Evolutionary conservation across 2,329 filamentous ascomycete species (phyloP).

Genomic region (Colletotrichum sp.): DNA sequence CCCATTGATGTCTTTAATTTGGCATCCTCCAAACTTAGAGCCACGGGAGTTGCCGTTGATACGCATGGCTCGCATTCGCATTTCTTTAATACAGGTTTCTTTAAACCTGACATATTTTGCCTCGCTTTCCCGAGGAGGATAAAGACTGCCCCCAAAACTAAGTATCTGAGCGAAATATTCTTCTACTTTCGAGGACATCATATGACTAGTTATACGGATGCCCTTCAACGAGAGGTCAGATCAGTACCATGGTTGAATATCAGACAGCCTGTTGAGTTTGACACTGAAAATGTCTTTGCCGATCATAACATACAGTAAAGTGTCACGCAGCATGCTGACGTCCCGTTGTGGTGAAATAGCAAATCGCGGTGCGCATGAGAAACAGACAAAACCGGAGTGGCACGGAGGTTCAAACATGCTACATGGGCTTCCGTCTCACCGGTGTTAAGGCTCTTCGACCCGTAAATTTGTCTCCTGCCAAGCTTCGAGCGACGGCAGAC

Average conservation of each 20-base stretch:
- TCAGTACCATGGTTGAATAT: fast-evolving
- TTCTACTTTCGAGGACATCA: fast-evolving
- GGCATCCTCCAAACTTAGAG: neutral
- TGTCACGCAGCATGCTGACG: neutral
- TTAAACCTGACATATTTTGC: fast-evolving
- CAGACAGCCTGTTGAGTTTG: fast-evolving
- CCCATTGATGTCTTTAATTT: neutral
- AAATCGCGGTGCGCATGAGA: neutral
- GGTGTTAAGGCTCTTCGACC: neutral
- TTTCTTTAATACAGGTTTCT: fast-evolving
- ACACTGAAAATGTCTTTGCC: fast-evolving
- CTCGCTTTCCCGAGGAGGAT: fast-evolving
- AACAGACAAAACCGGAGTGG: neutral
- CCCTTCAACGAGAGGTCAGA: neutral
- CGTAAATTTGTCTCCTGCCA: neutral
- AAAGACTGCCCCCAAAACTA: neutral
- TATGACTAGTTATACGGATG: fast-evolving
- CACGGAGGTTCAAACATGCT: fast-evolving
- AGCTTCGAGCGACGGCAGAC: neutral
- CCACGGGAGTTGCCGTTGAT: neutral
- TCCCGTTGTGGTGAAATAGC: fast-evolving
- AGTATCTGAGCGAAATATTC: fast-evolving
- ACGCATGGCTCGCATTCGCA: neutral
- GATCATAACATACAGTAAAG: fast-evolving
- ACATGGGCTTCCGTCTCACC: fast-evolving